Evolutionary conservation across 75 land plant genomes (phyloP).

Genomic region (Picea glauca): DNA sequence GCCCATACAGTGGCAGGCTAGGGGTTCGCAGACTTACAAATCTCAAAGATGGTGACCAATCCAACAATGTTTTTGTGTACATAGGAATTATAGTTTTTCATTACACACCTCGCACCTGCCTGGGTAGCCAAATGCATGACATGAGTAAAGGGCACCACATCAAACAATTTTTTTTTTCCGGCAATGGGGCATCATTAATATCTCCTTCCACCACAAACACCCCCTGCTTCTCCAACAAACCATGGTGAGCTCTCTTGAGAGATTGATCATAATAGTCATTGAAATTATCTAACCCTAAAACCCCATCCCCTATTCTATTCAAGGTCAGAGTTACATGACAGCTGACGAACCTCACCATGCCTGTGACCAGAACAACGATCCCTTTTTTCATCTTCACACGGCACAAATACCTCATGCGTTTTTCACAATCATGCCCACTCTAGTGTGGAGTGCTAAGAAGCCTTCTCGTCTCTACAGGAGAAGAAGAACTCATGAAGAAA

Average conservation of each 20-base stretch:
- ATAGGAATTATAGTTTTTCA: conserved; percentile 54
- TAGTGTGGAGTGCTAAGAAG: conserved; percentile 1
- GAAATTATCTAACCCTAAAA: conserved; percentile 62
- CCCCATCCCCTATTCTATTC: conserved; percentile 71
- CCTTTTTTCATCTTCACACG: conserved; percentile 21
- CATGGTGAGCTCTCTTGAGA: conserved; percentile 58
- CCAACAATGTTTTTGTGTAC: too few species aligned
- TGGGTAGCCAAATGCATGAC: conserved; percentile 62
- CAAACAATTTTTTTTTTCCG: conserved; percentile 40
- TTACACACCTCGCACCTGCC: conserved; percentile 66
- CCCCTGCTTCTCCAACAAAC: conserved; percentile 35
- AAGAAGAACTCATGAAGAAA: conserved; percentile 30
- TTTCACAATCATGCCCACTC: conserved; percentile 21
- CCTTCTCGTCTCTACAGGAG: conserved; percentile 16
- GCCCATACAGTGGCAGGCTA: too few species aligned
- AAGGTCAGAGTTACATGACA: conserved; percentile 52
- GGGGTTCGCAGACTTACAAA: too few species aligned
- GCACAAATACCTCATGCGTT: conserved; percentile 33
- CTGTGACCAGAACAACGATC: conserved; percentile 59
- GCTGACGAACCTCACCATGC: conserved; percentile 60
- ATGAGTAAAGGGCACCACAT: conserved; percentile 45
- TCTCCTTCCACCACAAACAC: conserved; percentile 67
- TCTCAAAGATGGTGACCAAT: too few species aligned
- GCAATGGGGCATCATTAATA: conserved; percentile 43
- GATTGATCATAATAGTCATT: conserved; percentile 28